These are phyloP conservation scores for Talaromyces thailandensis DNA, from an alignment of 495 filamentous ascomycete species.

Conservation along the genomic window DNA sequence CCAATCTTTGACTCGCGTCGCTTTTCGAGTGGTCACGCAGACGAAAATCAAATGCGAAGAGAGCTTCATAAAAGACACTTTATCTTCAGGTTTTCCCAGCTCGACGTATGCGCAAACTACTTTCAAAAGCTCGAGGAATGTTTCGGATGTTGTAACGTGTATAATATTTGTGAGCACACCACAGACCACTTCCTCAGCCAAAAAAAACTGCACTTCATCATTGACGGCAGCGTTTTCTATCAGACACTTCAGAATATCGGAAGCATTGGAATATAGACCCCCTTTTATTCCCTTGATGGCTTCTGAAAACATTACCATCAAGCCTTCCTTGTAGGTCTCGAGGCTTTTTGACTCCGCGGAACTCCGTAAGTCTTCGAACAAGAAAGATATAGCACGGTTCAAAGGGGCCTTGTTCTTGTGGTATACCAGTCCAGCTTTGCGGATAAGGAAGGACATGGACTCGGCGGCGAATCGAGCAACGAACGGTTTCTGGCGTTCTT, in stretches of 20 bases:
- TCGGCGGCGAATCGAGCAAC: constrained; percentile 89
- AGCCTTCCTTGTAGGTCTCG: constrained; percentile 62
- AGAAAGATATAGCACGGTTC: constrained; percentile 55
- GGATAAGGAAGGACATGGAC: constrained; percentile 84
- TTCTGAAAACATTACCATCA: constrained; percentile 86
- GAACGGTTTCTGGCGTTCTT: constrained; percentile 68
- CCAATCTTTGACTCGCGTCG: constrained; percentile 68
- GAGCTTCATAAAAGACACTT: constrained; percentile 35
- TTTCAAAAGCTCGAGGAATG: constrained; percentile 48
- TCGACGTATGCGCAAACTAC: constrained; percentile 44
- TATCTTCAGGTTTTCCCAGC: constrained; percentile 18
- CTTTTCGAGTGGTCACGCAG: constrained; percentile 66
- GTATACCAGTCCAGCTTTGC: constrained; percentile 71
- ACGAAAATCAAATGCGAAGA: constrained; percentile 57
- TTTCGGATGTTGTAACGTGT: constrained; percentile 70
- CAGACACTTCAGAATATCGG: constrained; percentile 58
- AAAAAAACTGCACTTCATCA: constrained; percentile 34
- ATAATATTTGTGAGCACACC: constrained; percentile 72
- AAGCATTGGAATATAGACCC: constrained; percentile 70
- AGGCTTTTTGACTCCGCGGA: constrained; percentile 40
- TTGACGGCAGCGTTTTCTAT: constrained; percentile 40
- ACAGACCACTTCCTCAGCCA: constrained; percentile 53
- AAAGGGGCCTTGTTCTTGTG: constrained; percentile 62
- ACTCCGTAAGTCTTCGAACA: constrained; percentile 55
- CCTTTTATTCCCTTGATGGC: constrained; percentile 75